Conservation (phyloP, 495 filamentous ascomycete genomes). For the Pyronema domesticum region DNA sequence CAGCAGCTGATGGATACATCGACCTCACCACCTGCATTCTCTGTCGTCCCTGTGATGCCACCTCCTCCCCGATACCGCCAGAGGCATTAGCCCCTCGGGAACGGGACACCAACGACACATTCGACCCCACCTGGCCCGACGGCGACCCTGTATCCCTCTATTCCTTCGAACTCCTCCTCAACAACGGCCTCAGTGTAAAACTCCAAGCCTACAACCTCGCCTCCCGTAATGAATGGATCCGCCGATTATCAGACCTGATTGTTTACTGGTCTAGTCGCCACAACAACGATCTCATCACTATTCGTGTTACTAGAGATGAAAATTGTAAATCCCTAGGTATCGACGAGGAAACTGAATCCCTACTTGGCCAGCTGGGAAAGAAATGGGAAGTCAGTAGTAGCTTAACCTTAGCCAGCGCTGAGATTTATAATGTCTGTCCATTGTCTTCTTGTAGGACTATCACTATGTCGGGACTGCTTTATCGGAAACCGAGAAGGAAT, state of each 20-base stretch:
- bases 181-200: conserved; percentile 46
- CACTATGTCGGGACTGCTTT: conserved; percentile 47
- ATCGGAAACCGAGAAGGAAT: conserved; percentile 48
- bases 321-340: conserved; percentile 48
- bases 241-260: conserved; percentile 38
- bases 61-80: neutral
- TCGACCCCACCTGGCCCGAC: neutral
- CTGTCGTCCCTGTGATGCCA: conserved; percentile 34
- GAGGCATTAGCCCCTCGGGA: too few relatives aligned
- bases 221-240: conserved; percentile 49
- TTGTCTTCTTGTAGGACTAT: conserved; percentile 49
- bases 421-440: conserved; percentile 53
- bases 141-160: neutral
- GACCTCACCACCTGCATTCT: conserved; percentile 41
- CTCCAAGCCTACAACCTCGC: conserved; percentile 33
- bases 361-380: conserved; percentile 46
- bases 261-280: conserved; percentile 49
- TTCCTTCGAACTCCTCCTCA: conserved; percentile 42
- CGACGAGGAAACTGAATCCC: conserved; percentile 53
- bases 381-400: conserved; percentile 61
- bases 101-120: neutral
- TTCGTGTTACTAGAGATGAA: conserved; percentile 37
- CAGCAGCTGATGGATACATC: conserved; percentile 47
- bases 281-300: conserved; percentile 37
- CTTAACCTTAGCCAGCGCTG: conserved; percentile 42